phyloP scores from a whole-genome alignment of 2,329 filamentous ascomycete genomes.

The Ophiostoma montium region DNA sequence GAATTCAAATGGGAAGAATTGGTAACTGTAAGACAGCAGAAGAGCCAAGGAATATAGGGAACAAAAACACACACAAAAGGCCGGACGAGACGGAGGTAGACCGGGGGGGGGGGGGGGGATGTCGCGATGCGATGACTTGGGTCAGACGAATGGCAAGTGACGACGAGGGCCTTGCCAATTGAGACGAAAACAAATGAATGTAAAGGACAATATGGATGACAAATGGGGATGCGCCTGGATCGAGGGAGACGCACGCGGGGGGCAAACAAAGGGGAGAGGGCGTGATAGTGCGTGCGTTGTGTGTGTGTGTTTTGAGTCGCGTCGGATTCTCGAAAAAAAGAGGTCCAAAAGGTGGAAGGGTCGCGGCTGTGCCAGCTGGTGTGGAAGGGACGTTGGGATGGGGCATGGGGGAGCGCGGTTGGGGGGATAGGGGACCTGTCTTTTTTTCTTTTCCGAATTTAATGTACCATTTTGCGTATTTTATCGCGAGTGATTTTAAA shows the following conservation, averaged over 20 bases:
- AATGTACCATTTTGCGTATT: too few species aligned
- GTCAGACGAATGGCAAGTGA: background rate
- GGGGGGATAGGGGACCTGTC: background rate
- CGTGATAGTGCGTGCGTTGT: background rate
- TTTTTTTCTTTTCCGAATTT: too few species aligned
- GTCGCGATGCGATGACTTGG: constrained; percentile 6
- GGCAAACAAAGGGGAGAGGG: background rate
- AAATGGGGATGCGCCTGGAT: background rate
- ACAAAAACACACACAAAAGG: background rate
- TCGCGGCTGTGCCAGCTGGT: background rate
- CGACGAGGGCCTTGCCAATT: background rate
- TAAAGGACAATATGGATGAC: background rate
- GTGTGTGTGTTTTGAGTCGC: constrained; percentile 1
- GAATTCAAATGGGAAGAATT: constrained; percentile 15
- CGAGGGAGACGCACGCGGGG: background rate
- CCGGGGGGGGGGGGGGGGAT: background rate
- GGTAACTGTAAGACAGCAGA: background rate
- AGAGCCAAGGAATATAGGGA: background rate
- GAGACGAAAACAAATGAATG: background rate
- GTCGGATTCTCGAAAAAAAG: constrained; percentile 2
- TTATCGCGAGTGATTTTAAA: too few species aligned
- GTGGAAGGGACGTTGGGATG: background rate
- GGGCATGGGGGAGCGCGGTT: background rate
- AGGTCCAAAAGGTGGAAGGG: constrained; percentile 3
- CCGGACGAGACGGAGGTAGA: background rate